A percentile compares a stretch with the other conserved stretches of the same genome.
Conservation (phyloP, 2,329 filamentous ascomycete species). For the Knufia fluminis region DNA sequence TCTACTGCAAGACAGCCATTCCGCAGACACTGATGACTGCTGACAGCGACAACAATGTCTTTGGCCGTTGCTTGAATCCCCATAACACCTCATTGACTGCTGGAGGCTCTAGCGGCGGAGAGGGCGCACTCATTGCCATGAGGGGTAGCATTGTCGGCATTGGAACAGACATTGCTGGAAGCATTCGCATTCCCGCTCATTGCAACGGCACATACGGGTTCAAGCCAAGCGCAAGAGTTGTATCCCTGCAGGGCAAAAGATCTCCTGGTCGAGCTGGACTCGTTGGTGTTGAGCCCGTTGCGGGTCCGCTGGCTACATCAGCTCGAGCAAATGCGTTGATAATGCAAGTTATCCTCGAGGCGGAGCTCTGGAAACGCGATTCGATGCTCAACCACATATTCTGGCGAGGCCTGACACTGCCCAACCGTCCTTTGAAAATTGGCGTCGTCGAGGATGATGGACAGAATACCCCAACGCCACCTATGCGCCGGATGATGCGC, state of each 20-base stretch:
- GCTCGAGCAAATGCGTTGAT: slow-evolving; percentile 18
- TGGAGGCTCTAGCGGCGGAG: slow-evolving; percentile 58
- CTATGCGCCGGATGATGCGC: slow-evolving; percentile 30
- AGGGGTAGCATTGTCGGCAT: slow-evolving; percentile 50
- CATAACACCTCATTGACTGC: slow-evolving; percentile 49
- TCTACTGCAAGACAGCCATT: slow-evolving; percentile 46
- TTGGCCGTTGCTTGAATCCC: slow-evolving; percentile 53
- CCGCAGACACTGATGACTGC: slow-evolving; percentile 41
- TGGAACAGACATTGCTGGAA: slow-evolving; percentile 51
- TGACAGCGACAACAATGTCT: slow-evolving; percentile 49
- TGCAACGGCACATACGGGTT: slow-evolving; percentile 43
- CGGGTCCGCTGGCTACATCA: slow-evolving; percentile 31
- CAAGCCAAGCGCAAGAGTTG: slow-evolving; percentile 38
- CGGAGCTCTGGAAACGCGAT: slow-evolving; percentile 35
- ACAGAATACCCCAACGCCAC: slow-evolving; percentile 30
- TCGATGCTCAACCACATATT: slow-evolving; percentile 43
- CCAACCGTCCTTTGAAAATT: slow-evolving; percentile 27
- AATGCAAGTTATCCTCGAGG: slow-evolving; percentile 27
- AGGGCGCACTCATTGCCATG: slow-evolving; percentile 50
- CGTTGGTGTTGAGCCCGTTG: slow-evolving; percentile 40
- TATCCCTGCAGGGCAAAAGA: slow-evolving; percentile 44
- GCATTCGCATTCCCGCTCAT: slow-evolving; percentile 39
- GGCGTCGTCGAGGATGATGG: slow-evolving; percentile 33
- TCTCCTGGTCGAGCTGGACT: slow-evolving; percentile 37
- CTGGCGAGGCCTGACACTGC: slow-evolving; percentile 32